phyloP scores from a whole-genome alignment of 2,329 filamentous ascomycete genomes.

The Neoscytalidium dimidiatum region DNA sequence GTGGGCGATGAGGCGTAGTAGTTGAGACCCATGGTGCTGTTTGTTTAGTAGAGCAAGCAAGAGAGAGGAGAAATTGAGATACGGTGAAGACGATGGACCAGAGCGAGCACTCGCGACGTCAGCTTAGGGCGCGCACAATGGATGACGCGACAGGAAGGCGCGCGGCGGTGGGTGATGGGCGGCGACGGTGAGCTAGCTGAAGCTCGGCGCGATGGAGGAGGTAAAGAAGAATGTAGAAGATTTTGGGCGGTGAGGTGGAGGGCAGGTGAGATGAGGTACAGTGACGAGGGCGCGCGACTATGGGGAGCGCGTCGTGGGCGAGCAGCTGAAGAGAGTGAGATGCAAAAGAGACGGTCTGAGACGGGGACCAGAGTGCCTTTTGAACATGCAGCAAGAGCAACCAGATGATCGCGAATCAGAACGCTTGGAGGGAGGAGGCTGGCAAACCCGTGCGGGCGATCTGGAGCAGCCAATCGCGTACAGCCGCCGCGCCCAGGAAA shows the following conservation, averaged over 20 bases:
- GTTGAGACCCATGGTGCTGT: slow-evolving; percentile 46
- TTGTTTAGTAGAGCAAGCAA: slow-evolving; percentile 37
- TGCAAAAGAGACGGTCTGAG: slow-evolving; percentile 34
- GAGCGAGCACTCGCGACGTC: slow-evolving; percentile 9
- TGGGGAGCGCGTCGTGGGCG: slow-evolving; percentile 9
- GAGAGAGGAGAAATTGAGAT: slow-evolving; percentile 18
- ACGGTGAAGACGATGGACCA: slow-evolving; percentile 8
- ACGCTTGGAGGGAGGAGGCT: slow-evolving; percentile 11
- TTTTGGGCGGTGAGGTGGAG: slow-evolving; percentile 24
- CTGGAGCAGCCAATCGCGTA: slow-evolving; percentile 4
- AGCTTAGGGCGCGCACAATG: slow-evolving; percentile 19
- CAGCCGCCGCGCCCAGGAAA: neutral
- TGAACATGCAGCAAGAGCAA: slow-evolving; percentile 22
- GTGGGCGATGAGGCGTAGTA: slow-evolving; percentile 51
- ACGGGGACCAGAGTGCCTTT: slow-evolving; percentile 37
- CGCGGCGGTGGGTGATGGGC: neutral
- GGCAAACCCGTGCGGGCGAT: slow-evolving; percentile 2
- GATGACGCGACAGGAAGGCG: slow-evolving; percentile 20
- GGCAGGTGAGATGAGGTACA: slow-evolving; percentile 24
- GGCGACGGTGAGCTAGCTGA: slow-evolving; percentile 15
- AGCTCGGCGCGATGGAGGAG: slow-evolving; percentile 14
- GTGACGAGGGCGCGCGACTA: slow-evolving; percentile 11
- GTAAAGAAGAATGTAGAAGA: slow-evolving; percentile 8
- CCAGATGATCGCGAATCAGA: slow-evolving; percentile 17
- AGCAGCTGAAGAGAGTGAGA: slow-evolving; percentile 36